Conservation (phyloP, 2,329 filamentous ascomycete species). For the Plectosphaerella sp. region DNA sequence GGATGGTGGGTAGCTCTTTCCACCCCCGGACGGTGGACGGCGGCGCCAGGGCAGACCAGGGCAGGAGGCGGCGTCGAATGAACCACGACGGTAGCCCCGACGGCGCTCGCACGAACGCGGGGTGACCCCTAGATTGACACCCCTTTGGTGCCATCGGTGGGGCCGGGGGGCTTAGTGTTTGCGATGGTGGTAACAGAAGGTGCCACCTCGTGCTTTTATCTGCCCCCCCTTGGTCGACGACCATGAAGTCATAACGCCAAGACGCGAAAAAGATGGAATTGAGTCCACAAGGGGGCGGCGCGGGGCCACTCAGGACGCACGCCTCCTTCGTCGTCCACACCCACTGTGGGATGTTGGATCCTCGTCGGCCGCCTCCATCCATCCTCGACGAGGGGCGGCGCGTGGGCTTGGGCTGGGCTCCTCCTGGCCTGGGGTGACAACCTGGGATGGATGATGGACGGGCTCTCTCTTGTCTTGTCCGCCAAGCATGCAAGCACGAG, state of each 20-base stretch:
- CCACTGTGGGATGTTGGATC: neutral
- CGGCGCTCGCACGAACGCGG: neutral
- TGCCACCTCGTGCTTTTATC: neutral
- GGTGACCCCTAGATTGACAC: neutral
- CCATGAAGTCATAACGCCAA: conserved; percentile 14
- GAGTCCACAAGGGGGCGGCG: conserved; percentile 1
- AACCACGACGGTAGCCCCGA: neutral
- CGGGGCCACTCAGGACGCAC: conserved; percentile 1
- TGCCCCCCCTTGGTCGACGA: neutral
- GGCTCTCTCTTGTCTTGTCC: neutral
- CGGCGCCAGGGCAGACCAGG: neutral
- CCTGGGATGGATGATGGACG: neutral
- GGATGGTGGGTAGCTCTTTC: neutral
- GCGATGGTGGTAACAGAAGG: neutral
- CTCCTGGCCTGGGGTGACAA: neutral
- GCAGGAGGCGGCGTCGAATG: neutral
- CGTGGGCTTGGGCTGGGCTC: neutral
- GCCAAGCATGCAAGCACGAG: neutral
- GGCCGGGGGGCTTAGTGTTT: neutral
- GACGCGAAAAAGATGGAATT: conserved; percentile 4
- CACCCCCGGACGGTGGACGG: neutral
- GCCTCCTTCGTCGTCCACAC: neutral
- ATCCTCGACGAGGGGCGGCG: too few relatives aligned
- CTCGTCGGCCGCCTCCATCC: neutral
- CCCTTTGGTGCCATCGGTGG: neutral